phyloP scores from a whole-genome alignment of 2,329 filamentous ascomycete species.

The Proliferodiscus dingleyae region DNA sequence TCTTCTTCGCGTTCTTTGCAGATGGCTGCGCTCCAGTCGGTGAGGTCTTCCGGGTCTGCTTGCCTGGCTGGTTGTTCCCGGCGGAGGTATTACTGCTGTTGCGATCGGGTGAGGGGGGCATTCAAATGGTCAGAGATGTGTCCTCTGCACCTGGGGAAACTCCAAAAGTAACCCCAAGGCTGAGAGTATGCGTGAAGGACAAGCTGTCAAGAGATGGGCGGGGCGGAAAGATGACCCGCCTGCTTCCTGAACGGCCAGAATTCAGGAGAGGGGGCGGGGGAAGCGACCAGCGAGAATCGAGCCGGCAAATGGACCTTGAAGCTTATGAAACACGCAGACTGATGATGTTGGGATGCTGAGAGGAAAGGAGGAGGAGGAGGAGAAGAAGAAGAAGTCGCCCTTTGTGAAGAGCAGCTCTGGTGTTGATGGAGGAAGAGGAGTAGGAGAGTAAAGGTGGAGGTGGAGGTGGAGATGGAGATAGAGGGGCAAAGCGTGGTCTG shows the following conservation, averaged over 20 bases:
- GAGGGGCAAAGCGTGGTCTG: no score
- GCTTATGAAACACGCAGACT: neutral
- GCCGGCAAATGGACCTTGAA: neutral
- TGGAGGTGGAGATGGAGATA: no score
- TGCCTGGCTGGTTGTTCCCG: constrained; percentile 19
- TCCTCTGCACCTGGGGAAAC: neutral
- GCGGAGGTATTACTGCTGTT: constrained; percentile 23
- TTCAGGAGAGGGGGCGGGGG: constrained; percentile 24
- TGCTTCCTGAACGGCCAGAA: constrained; percentile 23
- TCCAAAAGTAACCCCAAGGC: constrained; percentile 3
- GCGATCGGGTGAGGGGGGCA: constrained; percentile 34
- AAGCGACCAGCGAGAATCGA: constrained; percentile 6
- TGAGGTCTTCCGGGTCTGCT: constrained; percentile 22
- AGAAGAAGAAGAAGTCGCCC: neutral
- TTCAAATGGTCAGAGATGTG: constrained; percentile 27
- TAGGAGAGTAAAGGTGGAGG: constrained; percentile 2
- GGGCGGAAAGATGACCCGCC: constrained; percentile 11
- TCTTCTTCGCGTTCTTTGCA: constrained; percentile 30
- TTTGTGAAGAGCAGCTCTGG: constrained; percentile 5
- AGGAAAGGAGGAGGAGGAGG: no score
- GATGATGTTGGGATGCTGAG: no score
- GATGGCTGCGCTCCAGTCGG: constrained; percentile 24
- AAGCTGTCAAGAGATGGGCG: neutral
- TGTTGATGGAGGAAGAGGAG: constrained; percentile 7
- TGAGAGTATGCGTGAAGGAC: constrained; percentile 10